Percentiles rank a stretch among this genome's conserved stretches.
Conservation (phyloP, 768 basidiomycete species). For the Postia placenta region DNA sequence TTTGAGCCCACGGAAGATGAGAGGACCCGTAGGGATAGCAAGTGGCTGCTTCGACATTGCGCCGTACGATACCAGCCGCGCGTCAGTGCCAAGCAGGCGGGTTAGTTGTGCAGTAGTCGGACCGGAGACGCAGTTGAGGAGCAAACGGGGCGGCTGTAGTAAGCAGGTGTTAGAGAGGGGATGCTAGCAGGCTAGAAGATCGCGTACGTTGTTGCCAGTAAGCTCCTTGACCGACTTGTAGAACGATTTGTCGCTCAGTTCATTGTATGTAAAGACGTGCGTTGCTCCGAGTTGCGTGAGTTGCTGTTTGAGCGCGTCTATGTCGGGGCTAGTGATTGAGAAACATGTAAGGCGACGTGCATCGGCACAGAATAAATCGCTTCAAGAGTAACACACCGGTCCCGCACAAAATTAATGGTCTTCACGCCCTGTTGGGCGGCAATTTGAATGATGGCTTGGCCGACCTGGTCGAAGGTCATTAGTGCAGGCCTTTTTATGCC, state of each 20-base stretch:
- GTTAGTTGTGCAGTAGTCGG: slow-evolving; percentile 64
- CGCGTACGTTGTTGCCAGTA: slow-evolving; percentile 54
- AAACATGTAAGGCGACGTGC: background rate
- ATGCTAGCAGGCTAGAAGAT: background rate
- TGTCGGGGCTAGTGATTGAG: slow-evolving; percentile 19
- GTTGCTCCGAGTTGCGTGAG: slow-evolving; percentile 64
- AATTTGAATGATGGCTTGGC: slow-evolving; percentile 83
- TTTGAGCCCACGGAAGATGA: slow-evolving; percentile 82
- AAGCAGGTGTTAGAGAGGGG: background rate
- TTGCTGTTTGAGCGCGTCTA: slow-evolving; percentile 45
- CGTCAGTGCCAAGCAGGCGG: slow-evolving; percentile 55
- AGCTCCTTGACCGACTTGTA: slow-evolving; percentile 52
- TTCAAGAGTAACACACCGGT: slow-evolving; percentile 40
- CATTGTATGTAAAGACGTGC: slow-evolving; percentile 73
- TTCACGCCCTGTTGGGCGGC: slow-evolving; percentile 64
- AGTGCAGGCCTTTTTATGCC: background rate
- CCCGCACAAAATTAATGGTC: slow-evolving; percentile 78
- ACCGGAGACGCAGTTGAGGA: slow-evolving; percentile 60
- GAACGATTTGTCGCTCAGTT: slow-evolving; percentile 52
- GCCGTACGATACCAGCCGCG: slow-evolving; percentile 81
- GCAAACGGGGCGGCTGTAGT: slow-evolving; percentile 36
- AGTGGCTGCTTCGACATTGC: slow-evolving; percentile 86
- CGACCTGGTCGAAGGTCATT: slow-evolving; percentile 43
- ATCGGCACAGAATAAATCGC: background rate
- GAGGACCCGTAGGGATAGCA: slow-evolving; percentile 66